phyloP scores from a whole-genome alignment of 148 eudicot species.

The Simmondsia chinensis region DNA sequence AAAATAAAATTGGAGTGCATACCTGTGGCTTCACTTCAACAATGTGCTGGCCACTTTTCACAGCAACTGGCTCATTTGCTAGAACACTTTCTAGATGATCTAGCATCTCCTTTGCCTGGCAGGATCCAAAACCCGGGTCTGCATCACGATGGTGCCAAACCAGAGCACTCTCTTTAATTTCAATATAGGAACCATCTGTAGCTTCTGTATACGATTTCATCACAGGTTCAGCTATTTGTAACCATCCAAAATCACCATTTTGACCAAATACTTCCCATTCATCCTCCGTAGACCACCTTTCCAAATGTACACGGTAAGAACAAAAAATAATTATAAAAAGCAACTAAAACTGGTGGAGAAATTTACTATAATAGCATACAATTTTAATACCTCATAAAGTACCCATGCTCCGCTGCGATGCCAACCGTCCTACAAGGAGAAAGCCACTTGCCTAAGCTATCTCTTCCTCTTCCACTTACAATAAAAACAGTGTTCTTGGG shows the following conservation, averaged over 20 bases:
- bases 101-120: conserved; percentile 43
- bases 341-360: too few species aligned
- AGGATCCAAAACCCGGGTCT: conserved; percentile 37
- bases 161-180: conserved; percentile 35
- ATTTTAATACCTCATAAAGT: conserved; percentile 26
- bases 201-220: conserved; percentile 35
- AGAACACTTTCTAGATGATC: conserved; percentile 42
- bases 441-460: conserved; percentile 36
- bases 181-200: conserved; percentile 38
- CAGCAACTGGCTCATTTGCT: conserved; percentile 38
- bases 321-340: background rate
- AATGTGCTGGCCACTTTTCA: conserved; percentile 38
- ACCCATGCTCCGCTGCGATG: conserved; percentile 46
- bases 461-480: conserved; percentile 41
- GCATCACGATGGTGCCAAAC: conserved; percentile 47
- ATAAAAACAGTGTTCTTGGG: conserved; percentile 29
- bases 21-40: conserved; percentile 48
- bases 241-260: conserved; percentile 35
- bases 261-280: conserved; percentile 33
- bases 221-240: conserved; percentile 38
- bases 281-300: conserved; percentile 29
- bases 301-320: too few species aligned
- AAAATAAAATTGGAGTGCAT: background rate
- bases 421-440: conserved; percentile 36
- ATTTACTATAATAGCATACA: too few species aligned